Evolutionary conservation across 345 rosid species (phyloP).

Genomic region (Psidium friedrichsthalianum): DNA sequence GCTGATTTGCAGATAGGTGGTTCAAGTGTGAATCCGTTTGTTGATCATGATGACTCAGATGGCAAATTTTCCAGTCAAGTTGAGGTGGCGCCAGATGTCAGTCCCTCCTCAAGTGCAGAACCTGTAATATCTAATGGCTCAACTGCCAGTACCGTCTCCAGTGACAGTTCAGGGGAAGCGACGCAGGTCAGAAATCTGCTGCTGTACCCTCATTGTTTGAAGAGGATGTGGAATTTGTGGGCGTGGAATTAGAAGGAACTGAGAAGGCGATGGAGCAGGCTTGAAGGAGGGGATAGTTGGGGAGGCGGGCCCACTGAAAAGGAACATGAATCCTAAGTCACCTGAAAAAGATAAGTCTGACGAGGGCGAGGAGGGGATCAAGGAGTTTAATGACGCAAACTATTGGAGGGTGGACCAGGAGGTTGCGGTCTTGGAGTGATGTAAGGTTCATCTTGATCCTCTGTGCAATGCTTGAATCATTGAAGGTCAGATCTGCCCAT

Average conservation of each 20-base stretch:
- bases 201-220: slow-evolving; percentile 64
- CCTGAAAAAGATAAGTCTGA: slow-evolving; percentile 44
- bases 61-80: slow-evolving; percentile 14
- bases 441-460: background rate
- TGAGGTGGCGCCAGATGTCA: slow-evolving; percentile 20
- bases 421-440: slow-evolving; percentile 71
- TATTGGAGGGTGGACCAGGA: slow-evolving; percentile 95
- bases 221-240: slow-evolving; percentile 94
- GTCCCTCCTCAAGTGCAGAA: slow-evolving; percentile 26
- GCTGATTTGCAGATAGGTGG: slow-evolving; percentile 48
- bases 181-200: slow-evolving; percentile 24
- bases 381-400: slow-evolving; percentile 83
- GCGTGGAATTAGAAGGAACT: slow-evolving; percentile 80
- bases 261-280: slow-evolving; percentile 97
- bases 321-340: slow-evolving; percentile 35
- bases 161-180: slow-evolving; percentile 32
- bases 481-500: background rate
- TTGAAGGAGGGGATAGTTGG: slow-evolving; percentile 88
- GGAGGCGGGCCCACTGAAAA: slow-evolving; percentile 84
- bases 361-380: slow-evolving; percentile 42
- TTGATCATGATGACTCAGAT: slow-evolving; percentile 34
- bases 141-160: slow-evolving; percentile 8
- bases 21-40: slow-evolving; percentile 57
- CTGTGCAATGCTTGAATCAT: background rate
- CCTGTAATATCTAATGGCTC: slow-evolving; percentile 47